A percentile compares a stretch with the other conserved stretches of the same genome.
Evolutionary conservation across 2,329 filamentous ascomycete species (phyloP).

Genomic region (Aspergillus sp.): DNA sequence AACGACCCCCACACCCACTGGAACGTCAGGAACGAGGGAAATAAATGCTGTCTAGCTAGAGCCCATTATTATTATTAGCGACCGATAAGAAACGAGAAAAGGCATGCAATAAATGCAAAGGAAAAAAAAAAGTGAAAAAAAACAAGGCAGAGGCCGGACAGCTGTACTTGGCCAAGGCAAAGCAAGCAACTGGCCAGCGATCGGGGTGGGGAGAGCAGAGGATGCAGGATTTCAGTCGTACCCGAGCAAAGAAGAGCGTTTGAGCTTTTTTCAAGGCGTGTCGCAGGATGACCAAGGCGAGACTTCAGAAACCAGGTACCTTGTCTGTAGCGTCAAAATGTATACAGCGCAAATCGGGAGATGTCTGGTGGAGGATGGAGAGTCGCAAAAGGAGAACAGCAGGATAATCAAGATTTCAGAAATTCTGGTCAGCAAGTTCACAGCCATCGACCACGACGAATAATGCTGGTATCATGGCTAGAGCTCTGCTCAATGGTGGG

Average conservation of each 20-base stretch:
- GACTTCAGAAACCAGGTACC: neutral
- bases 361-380: neutral
- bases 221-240: conserved; percentile 7
- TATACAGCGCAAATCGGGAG: neutral
- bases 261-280: neutral
- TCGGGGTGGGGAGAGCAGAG: conserved; percentile 11
- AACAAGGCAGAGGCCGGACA: conserved; percentile 6
- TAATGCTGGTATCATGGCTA: neutral
- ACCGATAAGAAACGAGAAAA: conserved; percentile 8
- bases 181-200: conserved; percentile 5
- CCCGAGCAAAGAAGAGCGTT: conserved; percentile 3
- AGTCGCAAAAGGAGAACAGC: neutral
- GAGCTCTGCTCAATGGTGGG: neutral
- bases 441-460: neutral
- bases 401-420: conserved; percentile 1
- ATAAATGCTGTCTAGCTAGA: neutral
- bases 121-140: neutral
- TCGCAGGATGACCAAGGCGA: neutral
- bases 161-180: conserved; percentile 4
- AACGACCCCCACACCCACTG: conserved; percentile 20
- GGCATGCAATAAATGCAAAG: conserved; percentile 1
- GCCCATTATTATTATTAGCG: conserved; percentile 7
- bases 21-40: conserved; percentile 9
- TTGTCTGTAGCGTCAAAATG: neutral
- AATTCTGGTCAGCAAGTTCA: neutral